These are phyloP conservation scores for Spathaspora hagerdaliae DNA, from an alignment of 805 yeast genomes.

Conservation along the genomic window DNA sequence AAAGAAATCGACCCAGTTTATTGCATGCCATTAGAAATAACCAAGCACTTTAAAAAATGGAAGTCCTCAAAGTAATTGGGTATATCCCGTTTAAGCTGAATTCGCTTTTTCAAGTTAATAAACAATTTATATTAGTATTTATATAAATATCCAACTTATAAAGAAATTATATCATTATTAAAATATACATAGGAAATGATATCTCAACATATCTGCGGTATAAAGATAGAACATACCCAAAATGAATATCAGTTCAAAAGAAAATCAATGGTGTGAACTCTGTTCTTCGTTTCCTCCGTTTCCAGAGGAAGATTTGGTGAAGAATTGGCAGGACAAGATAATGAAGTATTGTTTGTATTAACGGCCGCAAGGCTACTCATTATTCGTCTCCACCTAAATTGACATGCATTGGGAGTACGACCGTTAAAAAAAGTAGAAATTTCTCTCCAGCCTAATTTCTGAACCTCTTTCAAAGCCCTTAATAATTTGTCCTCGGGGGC, in stretches of 20 bases:
- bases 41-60: constrained; percentile 31
- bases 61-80: constrained; percentile 28
- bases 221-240: no score
- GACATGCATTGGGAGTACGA: constrained; percentile 86
- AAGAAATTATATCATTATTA: no score
- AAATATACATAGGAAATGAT: no score
- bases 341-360: no score
- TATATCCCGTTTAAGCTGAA: no score
- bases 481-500: constrained; percentile 69
- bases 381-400: constrained; percentile 80
- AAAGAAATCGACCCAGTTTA: constrained; percentile 77
- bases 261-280: constrained; percentile 5
- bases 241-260: constrained; percentile 2
- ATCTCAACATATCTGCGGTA: no score
- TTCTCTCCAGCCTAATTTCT: constrained; percentile 86
- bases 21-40: constrained; percentile 65
- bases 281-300: neutral
- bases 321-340: no score
- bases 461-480: constrained; percentile 75
- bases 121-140: no score
- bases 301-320: no score
- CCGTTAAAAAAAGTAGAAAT: constrained; percentile 74
- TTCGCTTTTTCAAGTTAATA: no score
- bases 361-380: constrained; percentile 28
- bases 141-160: no score